Conservation (phyloP, 139 green algal species). For the Tetratostichococcus sp. region DNA sequence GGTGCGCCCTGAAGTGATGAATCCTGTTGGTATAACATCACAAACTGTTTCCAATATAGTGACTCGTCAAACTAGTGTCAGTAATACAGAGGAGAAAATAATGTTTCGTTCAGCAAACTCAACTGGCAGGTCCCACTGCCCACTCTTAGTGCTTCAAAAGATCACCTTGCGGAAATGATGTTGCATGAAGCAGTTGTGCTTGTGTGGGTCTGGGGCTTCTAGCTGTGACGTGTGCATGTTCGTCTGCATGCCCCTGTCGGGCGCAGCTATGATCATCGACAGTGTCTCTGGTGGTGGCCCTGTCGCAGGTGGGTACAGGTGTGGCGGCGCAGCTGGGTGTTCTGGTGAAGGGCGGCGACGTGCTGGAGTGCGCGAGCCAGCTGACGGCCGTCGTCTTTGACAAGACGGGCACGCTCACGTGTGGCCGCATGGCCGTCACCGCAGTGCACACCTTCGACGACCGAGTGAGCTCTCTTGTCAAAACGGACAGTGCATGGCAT, state of each 20-base stretch:
- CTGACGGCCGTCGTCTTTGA: constrained; percentile 84
- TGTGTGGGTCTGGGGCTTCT: too few relatives aligned
- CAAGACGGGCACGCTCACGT: constrained; percentile 95
- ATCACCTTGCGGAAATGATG: too few relatives aligned
- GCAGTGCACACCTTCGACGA: constrained; percentile 30
- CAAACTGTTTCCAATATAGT: constrained; percentile 46
- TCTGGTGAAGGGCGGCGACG: constrained; percentile 91
- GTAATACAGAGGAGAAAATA: too few relatives aligned
- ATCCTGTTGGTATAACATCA: constrained; percentile 18
- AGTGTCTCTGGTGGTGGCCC: too few relatives aligned
- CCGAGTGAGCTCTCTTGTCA: constrained; percentile 1
- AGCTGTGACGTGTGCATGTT: too few relatives aligned
- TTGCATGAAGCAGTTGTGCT: too few relatives aligned
- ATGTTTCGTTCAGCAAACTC: too few relatives aligned
- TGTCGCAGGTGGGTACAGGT: constrained; percentile 56
- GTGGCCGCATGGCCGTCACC: constrained; percentile 62
- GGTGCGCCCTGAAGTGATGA: constrained; percentile 89
- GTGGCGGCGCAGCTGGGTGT: constrained; percentile 83
- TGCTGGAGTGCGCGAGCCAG: constrained; percentile 58
- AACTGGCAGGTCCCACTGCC: too few relatives aligned
- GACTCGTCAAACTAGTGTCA: too few relatives aligned
- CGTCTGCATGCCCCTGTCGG: background rate
- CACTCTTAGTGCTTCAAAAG: too few relatives aligned
- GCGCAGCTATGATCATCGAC: background rate
- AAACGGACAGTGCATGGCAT: too few relatives aligned